Evolutionary conservation across 2,329 filamentous ascomycete species (phyloP).

Genomic region (Trichothecium sympodiale): DNA sequence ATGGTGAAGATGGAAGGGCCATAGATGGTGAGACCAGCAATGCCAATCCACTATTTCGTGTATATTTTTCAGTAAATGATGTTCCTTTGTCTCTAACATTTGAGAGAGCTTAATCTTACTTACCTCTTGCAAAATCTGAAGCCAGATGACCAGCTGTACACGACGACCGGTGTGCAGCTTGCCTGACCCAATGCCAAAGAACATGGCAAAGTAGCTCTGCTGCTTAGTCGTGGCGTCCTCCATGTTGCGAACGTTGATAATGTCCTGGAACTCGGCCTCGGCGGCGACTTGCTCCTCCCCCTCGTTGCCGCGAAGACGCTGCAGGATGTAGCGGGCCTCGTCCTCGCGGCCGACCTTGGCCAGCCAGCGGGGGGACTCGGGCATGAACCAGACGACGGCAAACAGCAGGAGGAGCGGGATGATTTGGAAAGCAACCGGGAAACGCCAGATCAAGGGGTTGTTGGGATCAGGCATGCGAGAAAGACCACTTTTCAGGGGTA

Average conservation of each 20-base stretch:
- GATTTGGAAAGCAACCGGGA: slow-evolving; percentile 62
- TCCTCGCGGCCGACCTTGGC: slow-evolving; percentile 54
- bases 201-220: slow-evolving; percentile 53
- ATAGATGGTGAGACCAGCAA: slow-evolving; percentile 57
- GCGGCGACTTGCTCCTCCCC: slow-evolving; percentile 40
- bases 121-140: slow-evolving; percentile 51
- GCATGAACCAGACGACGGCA: slow-evolving; percentile 51
- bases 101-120: too few species aligned
- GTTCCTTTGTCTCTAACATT: too few species aligned
- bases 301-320: slow-evolving; percentile 48
- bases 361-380: slow-evolving; percentile 58
- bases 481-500: slow-evolving; percentile 27
- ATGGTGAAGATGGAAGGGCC: slow-evolving; percentile 51
- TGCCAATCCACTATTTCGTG: slow-evolving; percentile 55
- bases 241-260: slow-evolving; percentile 49
- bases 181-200: slow-evolving; percentile 54
- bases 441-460: slow-evolving; percentile 53
- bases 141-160: slow-evolving; percentile 59
- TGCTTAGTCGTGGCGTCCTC: slow-evolving; percentile 25
- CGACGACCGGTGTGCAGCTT: slow-evolving; percentile 56
- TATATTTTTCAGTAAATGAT: too few species aligned
- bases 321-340: slow-evolving; percentile 56
- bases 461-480: slow-evolving; percentile 48
- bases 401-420: slow-evolving; percentile 49
- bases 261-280: slow-evolving; percentile 57